A percentile compares a stretch with the other conserved stretches of the same genome.
phyloP scores from a whole-genome alignment of 371 early-diverging fungal species.

The Syncephalis fuscata region DNA sequence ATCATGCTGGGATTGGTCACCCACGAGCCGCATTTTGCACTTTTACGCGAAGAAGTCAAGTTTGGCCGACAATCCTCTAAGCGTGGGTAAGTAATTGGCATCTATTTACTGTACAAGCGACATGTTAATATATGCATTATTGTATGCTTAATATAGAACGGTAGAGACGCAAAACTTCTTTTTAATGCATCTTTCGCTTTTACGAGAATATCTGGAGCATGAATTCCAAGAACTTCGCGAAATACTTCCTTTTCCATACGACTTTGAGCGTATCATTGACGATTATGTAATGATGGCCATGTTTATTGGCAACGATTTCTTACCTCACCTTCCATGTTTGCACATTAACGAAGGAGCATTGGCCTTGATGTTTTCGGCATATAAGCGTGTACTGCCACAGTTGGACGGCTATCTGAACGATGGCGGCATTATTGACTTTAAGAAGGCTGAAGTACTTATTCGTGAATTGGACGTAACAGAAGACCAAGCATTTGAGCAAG shows the following conservation, averaged over 20 bases:
- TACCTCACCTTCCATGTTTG: constrained; percentile 88
- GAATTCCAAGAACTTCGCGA: constrained; percentile 51
- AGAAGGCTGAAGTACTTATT: constrained; percentile 1
- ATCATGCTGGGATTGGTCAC: constrained; percentile 94
- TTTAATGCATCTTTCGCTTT: constrained; percentile 66
- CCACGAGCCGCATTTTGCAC: constrained; percentile 91
- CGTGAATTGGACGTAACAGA: no score
- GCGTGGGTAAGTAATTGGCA: not conserved
- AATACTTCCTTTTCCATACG: constrained; percentile 40
- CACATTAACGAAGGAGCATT: constrained; percentile 93
- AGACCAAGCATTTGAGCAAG: no score
- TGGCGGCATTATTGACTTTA: constrained; percentile 52
- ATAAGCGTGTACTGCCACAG: constrained; percentile 49
- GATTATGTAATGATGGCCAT: constrained; percentile 91
- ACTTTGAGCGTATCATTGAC: constrained; percentile 88
- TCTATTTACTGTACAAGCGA: no score
- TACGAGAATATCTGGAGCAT: constrained; percentile 83
- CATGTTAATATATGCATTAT: not conserved
- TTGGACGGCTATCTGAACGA: constrained; percentile 74
- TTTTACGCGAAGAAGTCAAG: constrained; percentile 92
- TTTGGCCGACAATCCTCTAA: constrained; percentile 49
- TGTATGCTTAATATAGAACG: constrained; percentile 5
- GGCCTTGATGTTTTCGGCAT: constrained; percentile 67
- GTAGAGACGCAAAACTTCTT: constrained; percentile 48
- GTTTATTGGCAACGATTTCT: constrained; percentile 97